These are phyloP conservation scores for Protomyces inouyei DNA, from an alignment of 1,139 yeast species.

Conservation along the genomic window DNA sequence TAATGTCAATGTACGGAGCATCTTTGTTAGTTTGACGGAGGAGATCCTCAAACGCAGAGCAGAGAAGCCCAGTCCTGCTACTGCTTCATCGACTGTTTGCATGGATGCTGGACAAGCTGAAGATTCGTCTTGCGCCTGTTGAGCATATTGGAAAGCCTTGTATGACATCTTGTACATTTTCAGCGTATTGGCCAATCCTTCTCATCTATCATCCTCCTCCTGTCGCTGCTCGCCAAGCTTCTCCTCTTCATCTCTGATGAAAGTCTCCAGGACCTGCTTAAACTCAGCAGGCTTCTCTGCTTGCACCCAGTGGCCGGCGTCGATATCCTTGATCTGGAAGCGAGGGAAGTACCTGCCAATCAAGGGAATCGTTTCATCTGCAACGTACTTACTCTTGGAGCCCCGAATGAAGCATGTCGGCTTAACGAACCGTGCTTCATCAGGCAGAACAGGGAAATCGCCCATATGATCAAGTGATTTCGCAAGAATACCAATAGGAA, in stretches of 20 bases:
- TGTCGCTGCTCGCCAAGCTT: background rate
- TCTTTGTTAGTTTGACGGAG: conserved; percentile 13
- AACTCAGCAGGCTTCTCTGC: conserved; percentile 73
- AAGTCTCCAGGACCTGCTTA: conserved; percentile 53
- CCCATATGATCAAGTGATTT: conserved; percentile 62
- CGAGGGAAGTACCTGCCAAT: conserved; percentile 76
- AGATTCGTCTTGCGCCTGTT: background rate
- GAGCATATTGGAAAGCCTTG: too few species aligned
- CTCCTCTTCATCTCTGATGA: conserved; percentile 46
- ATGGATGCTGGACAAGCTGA: background rate
- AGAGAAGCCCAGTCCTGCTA: background rate
- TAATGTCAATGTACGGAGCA: background rate
- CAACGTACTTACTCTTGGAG: conserved; percentile 66
- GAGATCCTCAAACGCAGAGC: conserved; percentile 1
- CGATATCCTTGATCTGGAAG: conserved; percentile 67
- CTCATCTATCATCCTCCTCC: background rate
- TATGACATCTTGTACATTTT: too few species aligned
- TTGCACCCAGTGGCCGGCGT: conserved; percentile 89
- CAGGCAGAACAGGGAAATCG: conserved; percentile 69
- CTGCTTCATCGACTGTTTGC: background rate
- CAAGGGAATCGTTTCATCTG: conserved; percentile 73
- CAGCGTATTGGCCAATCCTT: background rate
- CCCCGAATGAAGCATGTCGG: conserved; percentile 82
- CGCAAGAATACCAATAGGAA: conserved; percentile 67
- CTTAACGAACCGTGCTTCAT: conserved; percentile 55